phyloP scores from a whole-genome alignment of 2,329 filamentous ascomycete species.

The Chaetomiaceae sp. region DNA sequence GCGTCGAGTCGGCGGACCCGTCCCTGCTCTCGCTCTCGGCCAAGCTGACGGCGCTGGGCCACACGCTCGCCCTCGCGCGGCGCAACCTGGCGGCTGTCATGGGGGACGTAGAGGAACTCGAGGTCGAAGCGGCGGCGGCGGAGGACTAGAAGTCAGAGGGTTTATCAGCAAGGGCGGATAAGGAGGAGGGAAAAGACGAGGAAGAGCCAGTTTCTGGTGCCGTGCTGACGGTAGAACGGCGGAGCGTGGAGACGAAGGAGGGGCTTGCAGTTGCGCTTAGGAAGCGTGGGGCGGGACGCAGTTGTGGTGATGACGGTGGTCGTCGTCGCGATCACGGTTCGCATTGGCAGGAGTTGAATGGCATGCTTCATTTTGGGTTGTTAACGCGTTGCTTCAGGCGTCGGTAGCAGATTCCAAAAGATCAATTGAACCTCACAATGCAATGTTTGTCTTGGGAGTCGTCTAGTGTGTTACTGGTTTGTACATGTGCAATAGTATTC shows the following conservation, averaged over 20 bases:
- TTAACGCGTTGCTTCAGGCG: conserved; percentile 20
- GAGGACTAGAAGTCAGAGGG: no score
- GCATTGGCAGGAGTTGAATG: conserved; percentile 21
- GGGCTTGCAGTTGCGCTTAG: no score
- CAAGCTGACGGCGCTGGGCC: conserved; percentile 72
- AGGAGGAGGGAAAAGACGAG: background rate
- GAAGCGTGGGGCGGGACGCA: background rate
- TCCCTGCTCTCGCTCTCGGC: conserved; percentile 76
- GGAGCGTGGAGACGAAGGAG: background rate
- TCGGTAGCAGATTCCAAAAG: no score
- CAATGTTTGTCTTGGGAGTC: no score
- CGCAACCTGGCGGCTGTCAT: conserved; percentile 72
- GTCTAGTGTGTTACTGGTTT: no score
- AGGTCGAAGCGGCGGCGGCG: background rate
- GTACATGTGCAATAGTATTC: no score
- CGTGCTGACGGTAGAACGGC: no score
- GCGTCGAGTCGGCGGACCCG: conserved; percentile 84
- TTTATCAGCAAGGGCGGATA: no score
- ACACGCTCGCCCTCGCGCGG: conserved; percentile 63
- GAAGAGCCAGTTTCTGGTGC: no score
- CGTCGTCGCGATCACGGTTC: conserved; percentile 14
- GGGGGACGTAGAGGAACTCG: conserved; percentile 43
- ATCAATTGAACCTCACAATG: no score
- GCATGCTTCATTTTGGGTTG: no score
- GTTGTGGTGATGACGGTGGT: background rate